Conservation (phyloP, 164 flowering plant species). For the Vitis labrusca region DNA sequence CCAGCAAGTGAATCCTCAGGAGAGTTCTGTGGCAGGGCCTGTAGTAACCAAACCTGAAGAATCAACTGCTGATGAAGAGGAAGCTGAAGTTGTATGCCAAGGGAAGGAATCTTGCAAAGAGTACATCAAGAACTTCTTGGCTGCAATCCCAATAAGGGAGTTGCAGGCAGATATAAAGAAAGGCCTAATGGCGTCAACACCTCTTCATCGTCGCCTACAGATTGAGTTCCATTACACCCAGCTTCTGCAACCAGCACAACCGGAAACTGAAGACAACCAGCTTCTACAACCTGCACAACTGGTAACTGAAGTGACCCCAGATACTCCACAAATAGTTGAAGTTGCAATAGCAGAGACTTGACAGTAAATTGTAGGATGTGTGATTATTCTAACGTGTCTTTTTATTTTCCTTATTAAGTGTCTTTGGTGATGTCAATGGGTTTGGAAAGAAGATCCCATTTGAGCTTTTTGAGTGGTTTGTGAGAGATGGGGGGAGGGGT, state of each 20-base stretch:
- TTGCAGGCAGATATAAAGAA: constrained; percentile 82
- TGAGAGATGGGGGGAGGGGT: not conserved
- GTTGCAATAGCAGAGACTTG: constrained; percentile 5
- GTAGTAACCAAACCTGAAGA: constrained; percentile 34
- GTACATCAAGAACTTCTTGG: constrained; percentile 89
- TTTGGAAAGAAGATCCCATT: constrained; percentile 17
- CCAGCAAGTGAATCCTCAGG: constrained; percentile 22
- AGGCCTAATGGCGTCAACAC: constrained; percentile 64
- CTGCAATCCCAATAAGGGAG: constrained; percentile 96
- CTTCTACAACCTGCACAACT: too few species aligned
- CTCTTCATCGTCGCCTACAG: constrained; percentile 86
- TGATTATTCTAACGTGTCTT: constrained; percentile 30
- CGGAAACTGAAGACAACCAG: not conserved
- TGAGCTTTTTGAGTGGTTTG: constrained; percentile 12
- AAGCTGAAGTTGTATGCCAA: constrained; percentile 55
- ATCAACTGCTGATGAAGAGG: constrained; percentile 24
- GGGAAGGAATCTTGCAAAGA: constrained; percentile 96
- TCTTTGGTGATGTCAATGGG: constrained; percentile 21
- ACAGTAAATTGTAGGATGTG: constrained; percentile 31
- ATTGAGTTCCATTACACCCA: constrained; percentile 85
- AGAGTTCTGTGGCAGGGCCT: constrained; percentile 8
- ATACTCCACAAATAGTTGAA: constrained; percentile 5
- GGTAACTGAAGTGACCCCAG: constrained; percentile 15
- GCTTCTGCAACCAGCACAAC: constrained; percentile 23
- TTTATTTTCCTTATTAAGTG: constrained; percentile 2